Percentiles rank a stretch among this genome's conserved stretches.
These are phyloP conservation scores for Physocladia obscura DNA, from an alignment of 192 early-diverging fungal genomes.

Conservation along the genomic window DNA sequence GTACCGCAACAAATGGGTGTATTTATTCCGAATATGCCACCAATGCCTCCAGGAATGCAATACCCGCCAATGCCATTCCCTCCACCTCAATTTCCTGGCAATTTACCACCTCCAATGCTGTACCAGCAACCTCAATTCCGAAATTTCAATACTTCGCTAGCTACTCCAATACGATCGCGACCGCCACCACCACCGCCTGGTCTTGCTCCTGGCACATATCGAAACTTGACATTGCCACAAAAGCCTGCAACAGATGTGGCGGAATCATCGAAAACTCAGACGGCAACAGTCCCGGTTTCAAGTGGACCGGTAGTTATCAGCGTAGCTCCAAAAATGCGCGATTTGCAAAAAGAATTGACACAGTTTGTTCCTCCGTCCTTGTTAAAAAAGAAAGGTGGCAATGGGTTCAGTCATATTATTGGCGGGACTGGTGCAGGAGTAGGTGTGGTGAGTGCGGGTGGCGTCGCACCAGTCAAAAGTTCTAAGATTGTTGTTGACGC, in stretches of 20 bases:
- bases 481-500: slow-evolving; percentile 63
- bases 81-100: slow-evolving; percentile 2
- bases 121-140: not conserved
- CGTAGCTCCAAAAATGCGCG: slow-evolving; percentile 75
- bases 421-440: not conserved
- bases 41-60: slow-evolving; percentile 25
- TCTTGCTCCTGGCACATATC: too few relatives aligned
- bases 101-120: slow-evolving; percentile 17
- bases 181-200: not conserved
- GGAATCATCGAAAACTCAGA: not conserved
- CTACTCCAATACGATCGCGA: slow-evolving; percentile 5
- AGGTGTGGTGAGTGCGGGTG: slow-evolving; percentile 38
- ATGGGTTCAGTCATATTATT: not conserved
- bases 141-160: slow-evolving; percentile 18
- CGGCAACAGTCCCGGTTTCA: not conserved
- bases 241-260: not conserved
- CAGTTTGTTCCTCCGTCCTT: slow-evolving; percentile 68
- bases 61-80: slow-evolving; percentile 15
- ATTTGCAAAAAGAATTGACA: slow-evolving; percentile 78
- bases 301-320: slow-evolving; percentile 57
- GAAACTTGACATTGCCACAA: too few relatives aligned
- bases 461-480: slow-evolving; percentile 38
- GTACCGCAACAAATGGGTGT: slow-evolving; percentile 41
- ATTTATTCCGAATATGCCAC: not conserved
- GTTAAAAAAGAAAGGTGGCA: slow-evolving; percentile 47